Base-by-base conservation (phyloP, 2,329 filamentous ascomycete species). In the Aspergillus fructus region DNA sequence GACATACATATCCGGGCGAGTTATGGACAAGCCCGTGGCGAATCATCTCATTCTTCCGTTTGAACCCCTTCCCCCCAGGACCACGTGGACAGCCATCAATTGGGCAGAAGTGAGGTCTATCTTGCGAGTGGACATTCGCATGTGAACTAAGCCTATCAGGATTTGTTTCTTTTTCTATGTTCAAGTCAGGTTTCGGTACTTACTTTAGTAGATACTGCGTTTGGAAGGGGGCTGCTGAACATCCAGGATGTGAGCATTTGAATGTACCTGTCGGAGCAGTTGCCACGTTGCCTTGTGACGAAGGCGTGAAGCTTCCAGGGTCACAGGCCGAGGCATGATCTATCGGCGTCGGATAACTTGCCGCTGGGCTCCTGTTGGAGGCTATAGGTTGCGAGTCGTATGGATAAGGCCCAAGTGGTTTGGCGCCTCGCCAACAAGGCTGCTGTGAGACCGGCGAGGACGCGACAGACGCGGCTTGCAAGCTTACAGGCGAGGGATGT, bases 1-100 rank as follows among this genome's bases (percentile, higher is more conserved):
- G 94, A 73, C 94, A 99, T 30, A 96, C 87, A 68, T 97, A 99
- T 59, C 93, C 93, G 1, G 94, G 94, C 7, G 91, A 96, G 63
- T 92, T 89, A 69, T 99, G 94, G 4, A 97, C 94, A 3, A 97
- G 83, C 1, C 93, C 93, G 68, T 88, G 85, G n/a, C 85, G 78
- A 60, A 87, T 87, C 85, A 88, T 88, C 68, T 88, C 85, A 62
- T 88, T 88, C 68, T 88, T 88, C 33, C 85, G 79, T 69, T 88
- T 88, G 76, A 88, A 88, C 2, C 85, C 85, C 66, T 85, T 85
- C 19, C 85, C 85, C n/a, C 83, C 83, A 61, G 83, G 77, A n/a
- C 77, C 80, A 40, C 85, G 80, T 12, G 82, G 75, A 64, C 85
- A 88, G 4, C 77, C 80, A 23, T 77, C 72, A 8, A 86, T 80